Evolutionary conservation across 352 stramenopile genomes (phyloP).

Genomic region (Pythium volutum): DNA sequence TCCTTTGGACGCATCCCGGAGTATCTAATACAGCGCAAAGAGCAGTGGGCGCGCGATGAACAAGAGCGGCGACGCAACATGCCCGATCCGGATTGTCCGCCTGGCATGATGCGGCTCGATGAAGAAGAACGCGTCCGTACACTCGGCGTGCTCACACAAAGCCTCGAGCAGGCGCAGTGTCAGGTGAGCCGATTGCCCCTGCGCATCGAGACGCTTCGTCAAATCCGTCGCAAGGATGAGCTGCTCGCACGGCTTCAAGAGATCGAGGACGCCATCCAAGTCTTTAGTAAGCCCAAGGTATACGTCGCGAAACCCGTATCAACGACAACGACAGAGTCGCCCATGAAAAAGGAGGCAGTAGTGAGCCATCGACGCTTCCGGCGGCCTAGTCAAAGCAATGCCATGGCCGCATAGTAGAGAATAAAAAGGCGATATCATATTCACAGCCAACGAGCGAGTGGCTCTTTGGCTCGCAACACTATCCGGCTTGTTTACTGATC

Average conservation of each 20-base stretch:
- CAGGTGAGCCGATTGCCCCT: constrained; percentile 81
- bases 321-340: constrained; percentile 10
- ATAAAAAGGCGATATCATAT: not conserved
- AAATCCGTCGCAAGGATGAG: constrained; percentile 78
- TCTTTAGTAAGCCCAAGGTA: constrained; percentile 86
- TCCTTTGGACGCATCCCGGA: constrained; percentile 65
- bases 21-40: constrained; percentile 72
- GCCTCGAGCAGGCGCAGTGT: constrained; percentile 47
- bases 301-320: constrained; percentile 54
- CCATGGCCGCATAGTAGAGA: constrained; percentile 13
- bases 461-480: not conserved
- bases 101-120: constrained; percentile 79
- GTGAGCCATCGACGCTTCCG: constrained; percentile 13
- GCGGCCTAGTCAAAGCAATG: constrained; percentile 10
- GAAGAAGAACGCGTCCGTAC: constrained; percentile 80
- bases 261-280: constrained; percentile 88
- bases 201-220: constrained; percentile 77
- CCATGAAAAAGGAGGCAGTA: constrained; percentile 11
- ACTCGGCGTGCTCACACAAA: constrained; percentile 60
- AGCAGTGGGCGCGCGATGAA: constrained; percentile 82
- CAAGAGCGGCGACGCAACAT: constrained; percentile 66
- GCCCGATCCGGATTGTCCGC: constrained; percentile 82
- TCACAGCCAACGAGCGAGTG: not conserved
- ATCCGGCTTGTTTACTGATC: not conserved
- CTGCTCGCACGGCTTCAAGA: constrained; percentile 82